Conservation (phyloP, 2,329 filamentous ascomycete species). For the Colletotrichum liaoningense region DNA sequence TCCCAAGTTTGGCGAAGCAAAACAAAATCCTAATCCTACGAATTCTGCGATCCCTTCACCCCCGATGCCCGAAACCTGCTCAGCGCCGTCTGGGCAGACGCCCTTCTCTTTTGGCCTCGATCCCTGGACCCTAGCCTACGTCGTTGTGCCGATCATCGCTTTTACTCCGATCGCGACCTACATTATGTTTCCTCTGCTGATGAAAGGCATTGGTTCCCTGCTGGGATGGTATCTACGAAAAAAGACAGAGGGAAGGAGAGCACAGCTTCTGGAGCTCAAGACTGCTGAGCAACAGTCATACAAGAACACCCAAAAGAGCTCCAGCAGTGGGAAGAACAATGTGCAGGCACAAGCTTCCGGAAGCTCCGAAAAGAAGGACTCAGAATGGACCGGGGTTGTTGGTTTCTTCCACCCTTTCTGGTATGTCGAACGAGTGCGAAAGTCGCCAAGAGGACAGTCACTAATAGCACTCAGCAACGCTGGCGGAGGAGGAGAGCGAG, state of each 20-base stretch:
- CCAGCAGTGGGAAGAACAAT: conserved; percentile 75
- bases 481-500: conserved; percentile 93
- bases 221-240: conserved; percentile 72
- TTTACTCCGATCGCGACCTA: conserved; percentile 42
- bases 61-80: conserved; percentile 44
- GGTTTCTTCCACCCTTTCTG: conserved; percentile 99
- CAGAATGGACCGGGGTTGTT: conserved; percentile 84
- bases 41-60: not conserved
- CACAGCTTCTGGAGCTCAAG: conserved; percentile 66
- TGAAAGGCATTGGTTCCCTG: conserved; percentile 51
- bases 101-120: conserved; percentile 45
- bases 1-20: not conserved
- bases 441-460: not conserved
- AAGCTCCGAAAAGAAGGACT: conserved; percentile 54
- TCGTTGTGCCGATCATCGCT: conserved; percentile 39
- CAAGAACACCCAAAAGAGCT: conserved; percentile 56
- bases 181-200: conserved; percentile 50
- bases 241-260: conserved; percentile 72
- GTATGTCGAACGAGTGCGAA: conserved; percentile 58
- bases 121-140: conserved; percentile 41
- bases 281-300: conserved; percentile 54
- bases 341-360: conserved; percentile 48
- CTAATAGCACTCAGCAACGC: conserved; percentile 75
- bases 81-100: conserved; percentile 41
- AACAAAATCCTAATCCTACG: not conserved